Conservation (phyloP, 352 stramenopile genomes). For the Aphanomyces euteiches region DNA sequence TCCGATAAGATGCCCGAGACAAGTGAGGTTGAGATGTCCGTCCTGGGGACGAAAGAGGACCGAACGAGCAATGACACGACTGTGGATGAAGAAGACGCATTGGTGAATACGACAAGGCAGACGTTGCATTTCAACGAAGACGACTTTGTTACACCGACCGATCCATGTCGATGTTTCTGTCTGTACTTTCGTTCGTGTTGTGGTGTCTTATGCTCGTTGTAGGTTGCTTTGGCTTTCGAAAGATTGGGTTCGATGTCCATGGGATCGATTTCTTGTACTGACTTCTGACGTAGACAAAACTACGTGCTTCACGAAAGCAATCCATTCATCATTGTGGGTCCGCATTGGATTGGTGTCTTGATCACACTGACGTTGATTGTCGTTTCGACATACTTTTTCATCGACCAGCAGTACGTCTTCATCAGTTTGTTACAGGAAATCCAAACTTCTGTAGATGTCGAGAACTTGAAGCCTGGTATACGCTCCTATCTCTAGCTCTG, state of each 20-base stretch:
- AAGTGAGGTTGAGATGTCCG: neutral
- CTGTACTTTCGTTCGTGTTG: neutral
- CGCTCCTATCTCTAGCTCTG: slow-evolving; percentile 52
- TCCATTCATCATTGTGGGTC: slow-evolving; percentile 46
- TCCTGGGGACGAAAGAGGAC: neutral
- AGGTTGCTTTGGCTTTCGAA: slow-evolving; percentile 26
- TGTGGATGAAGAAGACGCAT: slow-evolving; percentile 26
- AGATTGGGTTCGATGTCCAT: slow-evolving; percentile 21
- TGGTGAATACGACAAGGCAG: slow-evolving; percentile 6
- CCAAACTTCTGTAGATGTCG: slow-evolving; percentile 20
- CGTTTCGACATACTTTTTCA: slow-evolving; percentile 53
- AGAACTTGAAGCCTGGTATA: slow-evolving; percentile 38
- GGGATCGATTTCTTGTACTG: too few relatives aligned
- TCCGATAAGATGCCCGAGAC: too few relatives aligned
- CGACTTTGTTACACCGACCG: slow-evolving; percentile 23
- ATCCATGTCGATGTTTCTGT: slow-evolving; percentile 30
- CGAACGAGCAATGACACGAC: neutral
- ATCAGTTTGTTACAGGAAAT: slow-evolving; percentile 41
- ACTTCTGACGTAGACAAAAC: slow-evolving; percentile 10
- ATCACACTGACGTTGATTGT: slow-evolving; percentile 64
- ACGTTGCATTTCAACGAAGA: neutral
- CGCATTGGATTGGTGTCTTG: slow-evolving; percentile 77
- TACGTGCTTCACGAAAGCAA: slow-evolving; percentile 20
- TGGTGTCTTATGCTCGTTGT: neutral
- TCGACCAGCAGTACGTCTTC: slow-evolving; percentile 48